These are phyloP conservation scores for Dichomitus squalens DNA, from an alignment of 1,284 basidiomycete genomes.

Conservation along the genomic window DNA sequence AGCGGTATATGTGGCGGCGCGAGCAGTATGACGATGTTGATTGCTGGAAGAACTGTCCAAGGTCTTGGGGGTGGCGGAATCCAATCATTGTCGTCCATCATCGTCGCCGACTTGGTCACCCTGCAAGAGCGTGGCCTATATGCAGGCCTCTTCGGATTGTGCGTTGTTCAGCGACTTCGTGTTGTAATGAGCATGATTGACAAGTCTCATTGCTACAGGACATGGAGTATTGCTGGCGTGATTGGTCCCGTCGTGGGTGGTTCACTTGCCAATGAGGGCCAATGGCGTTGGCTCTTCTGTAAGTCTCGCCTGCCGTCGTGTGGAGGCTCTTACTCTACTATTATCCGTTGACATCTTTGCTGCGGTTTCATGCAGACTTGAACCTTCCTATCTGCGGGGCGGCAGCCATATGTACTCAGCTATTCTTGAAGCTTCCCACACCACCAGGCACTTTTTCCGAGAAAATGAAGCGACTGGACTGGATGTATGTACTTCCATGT, in stretches of 20 bases:
- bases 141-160: not conserved
- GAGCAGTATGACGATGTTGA: constrained; percentile 43
- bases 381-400: constrained; percentile 24
- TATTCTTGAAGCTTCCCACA: constrained; percentile 26
- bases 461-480: constrained; percentile 35
- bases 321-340: no score
- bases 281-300: constrained; percentile 31
- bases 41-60: constrained; percentile 45
- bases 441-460: constrained; percentile 30
- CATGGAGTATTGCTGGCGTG: constrained; percentile 10
- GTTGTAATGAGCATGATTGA: not conserved
- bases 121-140: constrained; percentile 19
- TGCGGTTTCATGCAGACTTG: constrained; percentile 8
- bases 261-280: constrained; percentile 10
- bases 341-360: no score
- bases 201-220: no score
- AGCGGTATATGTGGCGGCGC: constrained; percentile 41
- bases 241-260: constrained; percentile 22
- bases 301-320: not conserved
- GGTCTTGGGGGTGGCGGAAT: constrained; percentile 53
- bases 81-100: constrained; percentile 31
- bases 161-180: not conserved
- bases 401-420: not conserved
- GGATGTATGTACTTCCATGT: constrained; percentile 31
- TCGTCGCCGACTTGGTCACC: constrained; percentile 22